Evolutionary conservation across 805 yeast genomes (phyloP).

Genomic region (Yamadazyma olivae): DNA sequence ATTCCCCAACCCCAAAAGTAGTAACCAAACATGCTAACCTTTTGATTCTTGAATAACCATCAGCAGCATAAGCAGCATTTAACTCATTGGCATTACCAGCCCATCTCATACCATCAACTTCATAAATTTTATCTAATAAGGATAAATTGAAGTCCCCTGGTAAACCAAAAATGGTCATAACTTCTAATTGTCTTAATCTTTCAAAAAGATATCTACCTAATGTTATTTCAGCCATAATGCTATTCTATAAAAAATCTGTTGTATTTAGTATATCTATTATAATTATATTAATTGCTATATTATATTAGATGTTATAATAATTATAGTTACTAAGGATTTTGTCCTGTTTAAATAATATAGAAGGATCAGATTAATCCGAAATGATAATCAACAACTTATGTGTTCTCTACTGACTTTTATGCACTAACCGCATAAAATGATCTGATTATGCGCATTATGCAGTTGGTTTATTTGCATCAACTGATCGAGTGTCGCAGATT

Average conservation of each 20-base stretch:
- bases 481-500: too few species aligned
- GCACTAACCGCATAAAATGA: constrained; percentile 7
- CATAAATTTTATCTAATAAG: constrained; percentile 37
- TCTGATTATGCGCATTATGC: too few species aligned
- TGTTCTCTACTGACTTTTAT: neutral
- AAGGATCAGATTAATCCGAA: too few species aligned
- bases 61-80: constrained; percentile 44
- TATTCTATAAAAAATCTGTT: neutral
- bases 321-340: too few species aligned
- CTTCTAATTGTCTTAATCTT: constrained; percentile 35
- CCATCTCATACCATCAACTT: constrained; percentile 39
- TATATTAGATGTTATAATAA: too few species aligned
- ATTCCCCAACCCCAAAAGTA: constrained; percentile 42
- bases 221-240: constrained; percentile 29
- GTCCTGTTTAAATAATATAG: too few species aligned
- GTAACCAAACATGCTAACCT: constrained; percentile 36
- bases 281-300: too few species aligned
- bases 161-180: constrained; percentile 37
- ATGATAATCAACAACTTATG: neutral
- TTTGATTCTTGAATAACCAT: constrained; percentile 39
- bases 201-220: constrained; percentile 40
- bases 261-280: too few species aligned
- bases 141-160: constrained; percentile 41
- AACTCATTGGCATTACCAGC: constrained; percentile 44
- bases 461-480: too few species aligned